Base-by-base conservation (phyloP, 2,329 filamentous ascomycete species). In the Cryoendolithus antarcticus region DNA sequence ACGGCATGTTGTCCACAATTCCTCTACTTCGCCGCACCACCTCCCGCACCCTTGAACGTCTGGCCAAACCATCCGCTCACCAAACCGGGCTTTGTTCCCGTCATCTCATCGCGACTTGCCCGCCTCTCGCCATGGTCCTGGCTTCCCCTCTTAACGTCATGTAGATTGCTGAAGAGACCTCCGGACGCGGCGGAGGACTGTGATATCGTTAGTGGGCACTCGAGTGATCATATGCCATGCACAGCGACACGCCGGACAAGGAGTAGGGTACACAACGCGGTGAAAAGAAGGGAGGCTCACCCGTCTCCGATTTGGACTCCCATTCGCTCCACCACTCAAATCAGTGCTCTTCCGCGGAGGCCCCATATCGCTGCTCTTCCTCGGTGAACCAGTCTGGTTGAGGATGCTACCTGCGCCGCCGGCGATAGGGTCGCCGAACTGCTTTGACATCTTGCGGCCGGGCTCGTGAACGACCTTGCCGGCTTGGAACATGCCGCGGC, bases 401-500 rank as follows among this genome's bases (percentile, higher is more conserved):
- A n/a, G n/a, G n/a, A n/a, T n/a, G n/a, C n/a, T n/a, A n/a, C n/a
- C n/a, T n/a, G n/a, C n/a, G n/a, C n/a, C n/a, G n/a, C n/a, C n/a
- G n/a, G n/a, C n/a, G n/a, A n/a, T n/a, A n/a, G n/a, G n/a, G n/a
- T n/a, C 39, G 21, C 39, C 39, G 8, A 41, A 41, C 24, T 41
- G 39, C 13, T 41, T 40, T 12, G 44, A 48, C 8, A 39, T 27
- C 33, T 43, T 45, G 27, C 41, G 38, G 11, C 41, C 46, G 10
- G 53, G 50, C 35, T 55, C 51, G 35, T 57, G 54, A 13, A 57
- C 45, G 34, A 57, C 54, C 34, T 57, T 58, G 35, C 55, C 55
- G 21, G 45, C 45, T 38, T 58, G 55, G 35, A 56, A 57, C 44
- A 57, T 47, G 30, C 52, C 55, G 13, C 55, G 50, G 27, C 55